Conservation (phyloP, 805 yeast species). For the Candida xiaguanensis region DNA sequence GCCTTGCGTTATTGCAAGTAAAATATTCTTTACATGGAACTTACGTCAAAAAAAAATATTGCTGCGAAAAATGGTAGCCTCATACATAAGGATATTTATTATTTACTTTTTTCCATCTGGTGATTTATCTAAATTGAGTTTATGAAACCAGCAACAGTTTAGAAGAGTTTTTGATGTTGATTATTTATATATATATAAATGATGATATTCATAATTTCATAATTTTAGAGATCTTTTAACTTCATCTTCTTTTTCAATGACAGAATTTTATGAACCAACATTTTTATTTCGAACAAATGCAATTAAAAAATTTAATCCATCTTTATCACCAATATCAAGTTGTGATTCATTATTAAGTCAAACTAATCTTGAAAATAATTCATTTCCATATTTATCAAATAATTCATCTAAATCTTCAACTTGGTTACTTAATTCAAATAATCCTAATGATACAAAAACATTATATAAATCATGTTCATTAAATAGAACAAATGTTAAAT, state of each 20-base stretch:
- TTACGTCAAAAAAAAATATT: too few relatives aligned
- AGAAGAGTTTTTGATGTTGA: neutral
- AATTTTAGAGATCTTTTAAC: neutral
- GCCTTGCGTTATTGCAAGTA: neutral
- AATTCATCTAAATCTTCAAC: slow-evolving; percentile 11
- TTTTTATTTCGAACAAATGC: slow-evolving; percentile 41
- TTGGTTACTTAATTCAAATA: slow-evolving; percentile 29
- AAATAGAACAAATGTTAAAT: slow-evolving; percentile 37
- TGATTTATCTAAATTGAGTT: neutral
- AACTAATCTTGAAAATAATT: neutral
- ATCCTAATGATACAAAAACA: slow-evolving; percentile 27
- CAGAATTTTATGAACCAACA: slow-evolving; percentile 39
- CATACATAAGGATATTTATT: neutral
- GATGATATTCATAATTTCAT: neutral
- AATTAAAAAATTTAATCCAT: slow-evolving; percentile 22
- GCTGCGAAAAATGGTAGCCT: too few relatives aligned
- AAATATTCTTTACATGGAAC: slow-evolving; percentile 1
- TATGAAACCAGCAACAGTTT: neutral
- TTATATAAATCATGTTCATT: slow-evolving; percentile 40
- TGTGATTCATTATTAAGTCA: slow-evolving; percentile 4
- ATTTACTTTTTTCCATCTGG: neutral
- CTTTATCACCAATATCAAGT: slow-evolving; percentile 22
- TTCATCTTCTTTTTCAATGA: slow-evolving; percentile 14
- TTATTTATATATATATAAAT: neutral
- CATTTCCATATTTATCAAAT: slow-evolving; percentile 1